Base-by-base conservation (phyloP, 2,329 filamentous ascomycete genomes). In the Lecanicillium sp. region DNA sequence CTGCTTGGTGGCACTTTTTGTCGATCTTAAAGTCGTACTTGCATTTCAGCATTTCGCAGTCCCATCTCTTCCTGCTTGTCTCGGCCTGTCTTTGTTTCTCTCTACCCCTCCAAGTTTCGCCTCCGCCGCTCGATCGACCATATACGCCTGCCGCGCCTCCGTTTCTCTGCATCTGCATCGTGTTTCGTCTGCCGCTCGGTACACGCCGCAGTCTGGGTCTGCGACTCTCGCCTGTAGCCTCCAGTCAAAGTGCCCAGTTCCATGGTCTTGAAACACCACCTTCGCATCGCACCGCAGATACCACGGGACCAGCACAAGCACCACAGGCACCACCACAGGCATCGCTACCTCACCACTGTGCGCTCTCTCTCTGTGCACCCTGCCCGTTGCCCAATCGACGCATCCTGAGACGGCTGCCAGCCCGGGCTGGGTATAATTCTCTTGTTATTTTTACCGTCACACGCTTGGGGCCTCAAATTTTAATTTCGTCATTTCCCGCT, bases 241-340 rank as follows among this genome's bases (percentile, higher is more conserved):
- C 26, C 35, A 40, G 35, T 32, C 44, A 35, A 47, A 26, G 44
- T 33, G 39, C 36, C 32, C 36, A 47, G 29, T 33, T 40, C 35
- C 24, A 20, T 33, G 17, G 21, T 38, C 24, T 47, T 39, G 44
- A 47, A 47, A 47, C 44, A 47, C 44, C 26, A 47, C n/a, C n/a
- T 47, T 46, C 44, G 32, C 44, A 46, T 39, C 44, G 43, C 44
- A 47, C 35, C 20, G 21, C n/a, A n/a, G n/a, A n/a, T n/a, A n/a
- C n/a, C n/a, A n/a, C n/a, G n/a, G n/a, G n/a, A n/a, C n/a, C n/a
- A n/a, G n/a, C n/a, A n/a, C n/a, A n/a, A n/a, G n/a, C n/a, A n/a
- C n/a, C n/a, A n/a, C n/a, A n/a, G n/a, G n/a, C n/a, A n/a, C n/a
- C n/a, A n/a, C n/a, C n/a, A n/a, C n/a, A n/a, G n/a, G n/a, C n/a